These are phyloP conservation scores for Alternaria rosae DNA, from an alignment of 2,329 filamentous ascomycete species.

Conservation along the genomic window DNA sequence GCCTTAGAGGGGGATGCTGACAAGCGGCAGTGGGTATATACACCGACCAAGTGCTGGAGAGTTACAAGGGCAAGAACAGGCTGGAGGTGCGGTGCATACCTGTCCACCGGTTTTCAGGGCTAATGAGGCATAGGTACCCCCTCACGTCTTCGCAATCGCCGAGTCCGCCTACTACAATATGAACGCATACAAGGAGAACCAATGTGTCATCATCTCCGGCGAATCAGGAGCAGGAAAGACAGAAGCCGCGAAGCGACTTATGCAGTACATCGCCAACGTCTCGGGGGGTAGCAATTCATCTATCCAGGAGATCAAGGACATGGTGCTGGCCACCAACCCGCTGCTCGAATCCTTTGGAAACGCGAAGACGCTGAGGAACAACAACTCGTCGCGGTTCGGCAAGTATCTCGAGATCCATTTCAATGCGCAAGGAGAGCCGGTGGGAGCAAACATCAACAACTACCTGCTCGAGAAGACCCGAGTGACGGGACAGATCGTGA, in stretches of 20 bases:
- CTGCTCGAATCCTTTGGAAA: slow-evolving; percentile 97
- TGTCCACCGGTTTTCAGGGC: slow-evolving; percentile 1
- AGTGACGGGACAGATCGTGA: slow-evolving; percentile 92
- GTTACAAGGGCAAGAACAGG: slow-evolving; percentile 96
- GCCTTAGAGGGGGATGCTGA: slow-evolving; percentile 45
- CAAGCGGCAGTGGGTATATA: slow-evolving; percentile 81
- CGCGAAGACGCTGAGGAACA: slow-evolving; percentile 96
- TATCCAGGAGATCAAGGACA: slow-evolving; percentile 97
- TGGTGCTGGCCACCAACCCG: slow-evolving; percentile 98
- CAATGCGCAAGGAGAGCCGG: slow-evolving; percentile 87
- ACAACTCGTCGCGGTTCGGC: slow-evolving; percentile 97
- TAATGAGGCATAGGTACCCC: slow-evolving; percentile 66
- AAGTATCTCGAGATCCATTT: slow-evolving; percentile 99
- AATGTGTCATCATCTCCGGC: slow-evolving; percentile 98
- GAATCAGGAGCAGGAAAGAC: slow-evolving; percentile 99
- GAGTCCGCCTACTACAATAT: slow-evolving; percentile 99
- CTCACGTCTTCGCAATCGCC: slow-evolving; percentile 96
- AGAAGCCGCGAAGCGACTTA: slow-evolving; percentile 96
- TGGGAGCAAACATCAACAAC: slow-evolving; percentile 97
- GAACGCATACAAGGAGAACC: slow-evolving; percentile 99
- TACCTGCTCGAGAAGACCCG: slow-evolving; percentile 95
- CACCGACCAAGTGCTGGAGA: slow-evolving; percentile 90
- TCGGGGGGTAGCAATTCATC: slow-evolving; percentile 84
- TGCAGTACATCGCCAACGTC: slow-evolving; percentile 99
- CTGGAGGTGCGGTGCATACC: slow-evolving; percentile 65